Base-by-base conservation (phyloP, 2,329 filamentous ascomycete species). In the Aspergillus sp. region DNA sequence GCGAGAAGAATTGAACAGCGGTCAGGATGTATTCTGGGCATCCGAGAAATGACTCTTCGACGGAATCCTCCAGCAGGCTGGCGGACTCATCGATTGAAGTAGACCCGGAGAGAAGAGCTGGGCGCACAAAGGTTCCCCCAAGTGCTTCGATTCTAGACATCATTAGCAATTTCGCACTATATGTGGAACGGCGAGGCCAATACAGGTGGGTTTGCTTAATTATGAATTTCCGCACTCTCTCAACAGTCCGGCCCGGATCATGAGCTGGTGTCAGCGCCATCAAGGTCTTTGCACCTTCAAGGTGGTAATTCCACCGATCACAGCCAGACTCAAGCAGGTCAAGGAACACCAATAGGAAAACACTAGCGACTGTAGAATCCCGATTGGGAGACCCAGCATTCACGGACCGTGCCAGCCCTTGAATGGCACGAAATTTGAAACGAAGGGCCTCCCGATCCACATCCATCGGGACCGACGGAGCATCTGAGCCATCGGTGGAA, bases 1-100 rank as follows among this genome's bases (percentile, higher is more conserved):
- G 55, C 0, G 70, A 70, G 9, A 73, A 53, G 15, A 48, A 64
- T 55, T 68, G 69, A 2, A 73, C 67, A 7, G 66, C 67, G 27
- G 60, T 65, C 3, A 74, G 52, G 1, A 75, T 59, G 46, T 70
- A 72, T 33, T 68, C 70, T 0, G 72, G 72, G 43, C 72, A 75
- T 8, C 72, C 72, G 14, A 75, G 70, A 44, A 74, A 74, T 1
- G 72, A 74, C 23, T 66, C 57, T 43, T 75, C 70, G 3, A 72
- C 65, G 1, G 60, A 61, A 52, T 74, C 70, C 45, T 66, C 57
- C 3, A 54, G 53, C n/a, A 62, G 60, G 4, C 52, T 33, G 3
- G 54, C 58, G 21, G 62, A 55, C 15, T 61, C 45, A 2, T 64
- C 62, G 3, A 64, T 39, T 2, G 60, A 57, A 8, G 56, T 45